Evolutionary conservation across 352 stramenopile genomes (phyloP).

Genomic region (Pythium periplocum): DNA sequence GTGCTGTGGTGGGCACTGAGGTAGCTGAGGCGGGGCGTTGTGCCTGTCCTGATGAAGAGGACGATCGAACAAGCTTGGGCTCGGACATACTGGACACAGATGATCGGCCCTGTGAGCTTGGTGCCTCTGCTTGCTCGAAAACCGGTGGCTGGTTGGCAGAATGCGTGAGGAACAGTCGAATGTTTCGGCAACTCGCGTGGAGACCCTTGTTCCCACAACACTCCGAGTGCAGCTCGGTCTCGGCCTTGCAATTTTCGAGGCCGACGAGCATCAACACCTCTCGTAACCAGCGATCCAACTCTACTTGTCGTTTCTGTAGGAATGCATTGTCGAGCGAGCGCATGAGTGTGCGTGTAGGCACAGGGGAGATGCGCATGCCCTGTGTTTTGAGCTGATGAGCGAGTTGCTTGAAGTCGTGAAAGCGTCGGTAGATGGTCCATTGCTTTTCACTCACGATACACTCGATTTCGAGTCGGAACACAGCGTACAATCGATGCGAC

Average conservation of each 20-base stretch:
- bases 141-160: constrained; percentile 66
- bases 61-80: background rate
- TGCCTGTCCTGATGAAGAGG: constrained; percentile 3
- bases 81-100: constrained; percentile 41
- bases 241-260: constrained; percentile 73
- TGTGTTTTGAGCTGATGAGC: constrained; percentile 72
- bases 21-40: background rate
- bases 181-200: constrained; percentile 59
- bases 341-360: constrained; percentile 77
- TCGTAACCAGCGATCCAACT: constrained; percentile 80
- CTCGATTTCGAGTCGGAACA: constrained; percentile 81
- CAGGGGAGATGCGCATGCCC: constrained; percentile 64
- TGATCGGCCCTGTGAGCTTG: constrained; percentile 4
- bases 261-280: constrained; percentile 80
- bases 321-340: constrained; percentile 80
- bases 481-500: constrained; percentile 70
- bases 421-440: constrained; percentile 83
- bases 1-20: background rate
- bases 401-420: constrained; percentile 85
- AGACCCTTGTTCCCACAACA: constrained; percentile 68
- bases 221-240: constrained; percentile 48
- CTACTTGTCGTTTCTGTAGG: constrained; percentile 75
- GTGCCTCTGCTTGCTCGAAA: constrained; percentile 47
- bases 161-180: constrained; percentile 71
- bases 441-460: constrained; percentile 84